Conservation (phyloP, 192 early-diverging fungal species). For the Coemansia sp. region DNA sequence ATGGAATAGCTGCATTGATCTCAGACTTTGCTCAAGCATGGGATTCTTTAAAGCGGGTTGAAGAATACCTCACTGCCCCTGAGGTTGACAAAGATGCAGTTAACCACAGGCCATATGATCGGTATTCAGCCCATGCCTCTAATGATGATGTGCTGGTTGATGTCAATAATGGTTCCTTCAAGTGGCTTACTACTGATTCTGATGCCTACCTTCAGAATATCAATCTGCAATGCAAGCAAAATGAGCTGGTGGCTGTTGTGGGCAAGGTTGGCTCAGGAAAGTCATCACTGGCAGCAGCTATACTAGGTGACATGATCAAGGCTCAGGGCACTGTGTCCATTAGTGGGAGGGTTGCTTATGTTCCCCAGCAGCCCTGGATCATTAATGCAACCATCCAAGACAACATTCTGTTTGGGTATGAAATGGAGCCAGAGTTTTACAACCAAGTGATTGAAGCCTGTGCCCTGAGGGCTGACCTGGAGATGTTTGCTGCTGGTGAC, state of each 20-base stretch:
- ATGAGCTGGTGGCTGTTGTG: slow-evolving; percentile 56
- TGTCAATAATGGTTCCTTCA: slow-evolving; percentile 44
- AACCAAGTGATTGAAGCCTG: slow-evolving; percentile 55
- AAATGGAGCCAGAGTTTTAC: slow-evolving; percentile 53
- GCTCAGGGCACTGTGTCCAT: slow-evolving; percentile 15
- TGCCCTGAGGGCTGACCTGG: slow-evolving; percentile 53
- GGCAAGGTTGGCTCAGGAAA: slow-evolving; percentile 66
- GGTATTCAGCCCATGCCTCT: slow-evolving; percentile 12
- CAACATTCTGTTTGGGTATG: slow-evolving; percentile 64
- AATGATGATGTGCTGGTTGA: slow-evolving; percentile 25
- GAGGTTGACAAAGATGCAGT: slow-evolving; percentile 37
- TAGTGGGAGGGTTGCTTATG: slow-evolving; percentile 51
- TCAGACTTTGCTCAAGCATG: slow-evolving; percentile 28
- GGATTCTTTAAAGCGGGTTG: slow-evolving; percentile 27
- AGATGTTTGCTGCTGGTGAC: slow-evolving; percentile 54
- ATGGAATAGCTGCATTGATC: slow-evolving; percentile 14
- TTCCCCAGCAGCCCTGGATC: slow-evolving; percentile 64
- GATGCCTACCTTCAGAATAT: slow-evolving; percentile 37
- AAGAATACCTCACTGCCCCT: slow-evolving; percentile 23
- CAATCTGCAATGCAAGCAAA: slow-evolving; percentile 34
- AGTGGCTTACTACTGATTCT: slow-evolving; percentile 48
- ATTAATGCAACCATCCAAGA: slow-evolving; percentile 61
- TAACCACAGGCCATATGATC: slow-evolving; percentile 23
- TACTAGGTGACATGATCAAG: slow-evolving; percentile 56
- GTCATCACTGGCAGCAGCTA: slow-evolving; percentile 56